Evolutionary conservation across 2,329 filamentous ascomycete genomes (phyloP), one percentile per base, ranked within the genome.

Genomic region (Ustilaginoidea virens): DNA sequence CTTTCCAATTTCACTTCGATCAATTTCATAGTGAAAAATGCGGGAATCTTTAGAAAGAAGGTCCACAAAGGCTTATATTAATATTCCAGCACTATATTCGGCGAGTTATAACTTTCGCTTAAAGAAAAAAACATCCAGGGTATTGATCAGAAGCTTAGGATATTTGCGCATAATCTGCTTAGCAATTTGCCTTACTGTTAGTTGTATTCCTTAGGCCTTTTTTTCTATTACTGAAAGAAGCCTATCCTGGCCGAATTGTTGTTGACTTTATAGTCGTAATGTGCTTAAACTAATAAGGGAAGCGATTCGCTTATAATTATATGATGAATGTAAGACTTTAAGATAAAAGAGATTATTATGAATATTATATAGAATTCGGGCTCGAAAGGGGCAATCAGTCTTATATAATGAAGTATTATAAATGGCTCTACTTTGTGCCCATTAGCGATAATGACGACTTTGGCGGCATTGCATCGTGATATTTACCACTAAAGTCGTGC

Each of bases 41-140:
- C n/a, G 14, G 24, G 14, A 7, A 16, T 25, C 19, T 14, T 28
- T 4, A 28, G 10, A 10, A 14, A 28, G 13, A 19, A 22, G 17
- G 10, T 28, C 16, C 11, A 28, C 8, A 28, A 28, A 28, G 26
- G 26, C 26, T 28, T 28, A 15, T 20, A 6, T 28, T 25, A 16
- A 25, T 25, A 11, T 25, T 25, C 23, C 5, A 25, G 12, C 5
- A 4, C 23, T 25, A 16, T 25, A 25, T 25, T 25, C 4, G 17
- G n/a, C n/a, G 9, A 25, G 12, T 25, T 5, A 16, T 9, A 25
- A 14, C 14, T 25, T 8, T 15, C 12, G 12, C 12, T 25, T 8
- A 12, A 25, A 15, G 11, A 25, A 25, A 25, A 25, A 25, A 8
- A 25, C 4, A 16, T 25, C 14, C 11, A 25, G 5, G 14, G 8